These are phyloP conservation scores for Galerina marginata DNA, from an alignment of 768 basidiomycete species.

Conservation along the genomic window DNA sequence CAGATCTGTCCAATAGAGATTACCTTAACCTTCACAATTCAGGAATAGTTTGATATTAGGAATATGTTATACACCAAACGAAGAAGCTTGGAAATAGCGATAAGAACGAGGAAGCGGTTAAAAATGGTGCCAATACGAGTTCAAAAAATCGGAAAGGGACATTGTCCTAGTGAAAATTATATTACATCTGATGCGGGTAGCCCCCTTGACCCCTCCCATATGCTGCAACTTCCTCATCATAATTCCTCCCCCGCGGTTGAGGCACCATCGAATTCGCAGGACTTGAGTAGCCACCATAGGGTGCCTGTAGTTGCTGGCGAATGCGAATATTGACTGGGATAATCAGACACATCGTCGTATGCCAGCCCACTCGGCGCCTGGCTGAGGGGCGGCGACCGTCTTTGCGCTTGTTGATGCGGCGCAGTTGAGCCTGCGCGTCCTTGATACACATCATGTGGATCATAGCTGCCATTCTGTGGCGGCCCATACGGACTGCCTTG, in stretches of 20 bases:
- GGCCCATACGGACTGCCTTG: slow-evolving; percentile 33
- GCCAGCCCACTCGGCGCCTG: slow-evolving; percentile 33
- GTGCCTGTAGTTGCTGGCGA: slow-evolving; percentile 32
- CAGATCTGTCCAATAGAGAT: not conserved
- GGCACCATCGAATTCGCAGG: slow-evolving; percentile 15
- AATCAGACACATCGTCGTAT: slow-evolving; percentile 42
- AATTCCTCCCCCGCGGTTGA: slow-evolving; percentile 31
- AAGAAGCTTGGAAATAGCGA: slow-evolving; percentile 16
- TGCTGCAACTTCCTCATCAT: slow-evolving; percentile 36
- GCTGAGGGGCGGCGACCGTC: slow-evolving; percentile 23
- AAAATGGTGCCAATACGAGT: slow-evolving; percentile 20
- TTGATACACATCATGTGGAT: slow-evolving; percentile 62
- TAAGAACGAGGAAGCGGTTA: slow-evolving; percentile 7
- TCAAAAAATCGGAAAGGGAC: slow-evolving; percentile 22
- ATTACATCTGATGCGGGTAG: slow-evolving; percentile 34
- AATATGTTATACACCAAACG: slow-evolving; percentile 18
- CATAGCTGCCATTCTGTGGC: slow-evolving; percentile 38
- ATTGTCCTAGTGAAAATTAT: slow-evolving; percentile 19
- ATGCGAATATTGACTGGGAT: slow-evolving; percentile 27
- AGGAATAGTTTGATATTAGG: too few species aligned
- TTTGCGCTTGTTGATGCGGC: slow-evolving; percentile 19
- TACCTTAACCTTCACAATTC: not conserved
- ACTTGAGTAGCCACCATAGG: slow-evolving; percentile 16
- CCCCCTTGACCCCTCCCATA: slow-evolving; percentile 31
- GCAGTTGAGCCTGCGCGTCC: slow-evolving; percentile 45